A percentile compares a stretch with the other conserved stretches of the same genome.
Evolutionary conservation across 2,329 filamentous ascomycete species (phyloP).

Genomic region (Fusarium azukiicola): DNA sequence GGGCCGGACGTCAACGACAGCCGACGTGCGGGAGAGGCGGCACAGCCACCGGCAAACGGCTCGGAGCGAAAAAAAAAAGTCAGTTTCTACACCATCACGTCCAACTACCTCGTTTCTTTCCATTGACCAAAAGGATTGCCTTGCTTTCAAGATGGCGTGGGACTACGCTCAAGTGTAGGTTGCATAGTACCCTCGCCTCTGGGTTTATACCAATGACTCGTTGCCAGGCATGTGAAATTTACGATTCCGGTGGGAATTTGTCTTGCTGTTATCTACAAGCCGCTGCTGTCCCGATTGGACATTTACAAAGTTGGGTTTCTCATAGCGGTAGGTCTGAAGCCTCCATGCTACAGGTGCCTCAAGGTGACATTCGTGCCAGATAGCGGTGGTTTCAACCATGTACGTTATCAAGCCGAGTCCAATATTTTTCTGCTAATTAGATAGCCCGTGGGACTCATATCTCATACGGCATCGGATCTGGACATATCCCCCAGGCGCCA

Average conservation of each 20-base stretch:
- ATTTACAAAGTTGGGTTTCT: constrained; percentile 44
- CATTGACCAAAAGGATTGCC: not conserved
- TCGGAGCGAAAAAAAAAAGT: not conserved
- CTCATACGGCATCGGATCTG: constrained; percentile 84
- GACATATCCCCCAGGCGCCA: constrained; percentile 84
- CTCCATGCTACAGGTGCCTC: accelerated
- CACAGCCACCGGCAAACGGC: constrained; percentile 16
- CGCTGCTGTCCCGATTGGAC: constrained; percentile 46
- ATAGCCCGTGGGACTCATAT: constrained; percentile 86
- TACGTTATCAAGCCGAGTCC: constrained; percentile 4
- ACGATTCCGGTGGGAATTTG: constrained; percentile 47
- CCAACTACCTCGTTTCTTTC: constrained; percentile 5
- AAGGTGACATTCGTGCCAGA: constrained; percentile 24
- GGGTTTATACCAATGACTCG: not conserved
- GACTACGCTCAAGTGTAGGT: constrained; percentile 52
- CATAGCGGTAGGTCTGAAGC: constrained; percentile 32
- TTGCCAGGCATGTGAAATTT: constrained; percentile 47
- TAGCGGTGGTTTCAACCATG: constrained; percentile 83
- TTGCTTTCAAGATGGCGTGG: constrained; percentile 48
- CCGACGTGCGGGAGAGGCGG: constrained; percentile 32
- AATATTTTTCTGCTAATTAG: not conserved
- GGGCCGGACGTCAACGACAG: too few species aligned
- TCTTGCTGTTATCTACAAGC: constrained; percentile 38
- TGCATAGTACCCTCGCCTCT: not conserved
- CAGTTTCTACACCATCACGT: not conserved